These are phyloP conservation scores for Tephrocybe sp. DNA, from an alignment of 768 basidiomycete species.

Conservation along the genomic window DNA sequence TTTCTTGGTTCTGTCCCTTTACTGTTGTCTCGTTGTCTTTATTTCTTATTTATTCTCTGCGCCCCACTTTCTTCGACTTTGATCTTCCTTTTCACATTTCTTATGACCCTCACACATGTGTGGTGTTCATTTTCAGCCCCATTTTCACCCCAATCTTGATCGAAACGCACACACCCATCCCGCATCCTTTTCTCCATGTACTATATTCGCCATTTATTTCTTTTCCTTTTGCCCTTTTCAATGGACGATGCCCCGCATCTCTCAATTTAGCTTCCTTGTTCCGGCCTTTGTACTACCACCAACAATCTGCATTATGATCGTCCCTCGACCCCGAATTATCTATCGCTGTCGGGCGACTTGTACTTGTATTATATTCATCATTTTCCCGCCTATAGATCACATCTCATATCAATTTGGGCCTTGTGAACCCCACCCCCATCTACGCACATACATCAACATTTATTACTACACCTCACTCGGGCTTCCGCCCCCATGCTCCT, in stretches of 20 bases:
- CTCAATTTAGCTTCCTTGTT: neutral
- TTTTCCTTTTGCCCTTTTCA: neutral
- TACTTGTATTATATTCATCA: neutral
- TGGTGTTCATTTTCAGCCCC: neutral
- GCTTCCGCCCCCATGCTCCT: neutral
- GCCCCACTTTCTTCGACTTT: constrained; percentile 1
- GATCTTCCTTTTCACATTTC: neutral
- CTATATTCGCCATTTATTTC: neutral
- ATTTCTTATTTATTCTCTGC: constrained; percentile 5
- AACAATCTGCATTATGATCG: neutral
- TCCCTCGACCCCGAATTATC: neutral
- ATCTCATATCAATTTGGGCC: neutral
- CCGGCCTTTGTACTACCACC: neutral
- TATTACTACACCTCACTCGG: neutral
- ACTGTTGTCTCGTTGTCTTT: neutral
- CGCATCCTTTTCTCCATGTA: neutral
- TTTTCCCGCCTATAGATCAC: neutral
- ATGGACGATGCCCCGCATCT: constrained; percentile 2
- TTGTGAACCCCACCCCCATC: neutral
- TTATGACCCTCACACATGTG: neutral
- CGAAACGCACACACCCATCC: neutral
- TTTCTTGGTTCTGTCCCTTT: neutral
- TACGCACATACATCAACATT: neutral
- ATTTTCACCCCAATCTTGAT: neutral
- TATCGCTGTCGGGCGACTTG: neutral